Evolutionary conservation across 2,329 filamentous ascomycete species (phyloP).

Genomic region (Penicillium sp.): DNA sequence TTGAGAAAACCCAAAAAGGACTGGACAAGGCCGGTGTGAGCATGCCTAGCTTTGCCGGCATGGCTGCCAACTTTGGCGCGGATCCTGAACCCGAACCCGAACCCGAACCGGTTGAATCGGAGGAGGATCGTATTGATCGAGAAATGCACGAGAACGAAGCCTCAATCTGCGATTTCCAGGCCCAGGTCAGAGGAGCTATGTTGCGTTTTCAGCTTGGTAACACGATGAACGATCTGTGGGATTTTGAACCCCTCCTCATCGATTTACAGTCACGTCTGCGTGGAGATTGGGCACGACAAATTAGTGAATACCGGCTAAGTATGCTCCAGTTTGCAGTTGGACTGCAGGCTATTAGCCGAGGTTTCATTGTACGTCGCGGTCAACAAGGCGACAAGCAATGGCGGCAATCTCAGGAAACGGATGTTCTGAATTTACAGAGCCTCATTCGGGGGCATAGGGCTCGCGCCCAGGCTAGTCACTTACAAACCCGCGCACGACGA

Average conservation of each 20-base stretch:
- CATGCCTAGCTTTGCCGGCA: constrained; percentile 97
- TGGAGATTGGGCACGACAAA: constrained; percentile 81
- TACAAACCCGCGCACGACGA: constrained; percentile 40
- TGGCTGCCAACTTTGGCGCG: constrained; percentile 92
- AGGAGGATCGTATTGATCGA: constrained; percentile 81
- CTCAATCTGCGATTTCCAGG: constrained; percentile 75
- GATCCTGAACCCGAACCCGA: constrained; percentile 73
- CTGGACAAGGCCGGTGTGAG: constrained; percentile 90
- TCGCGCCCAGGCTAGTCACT: constrained; percentile 42
- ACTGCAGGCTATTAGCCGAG: constrained; percentile 76
- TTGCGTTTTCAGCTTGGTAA: constrained; percentile 72
- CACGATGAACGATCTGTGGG: constrained; percentile 87
- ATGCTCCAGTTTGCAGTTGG: constrained; percentile 79
- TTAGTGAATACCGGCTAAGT: constrained; percentile 74
- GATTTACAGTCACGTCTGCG: constrained; percentile 84
- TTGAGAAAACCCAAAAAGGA: constrained; percentile 95
- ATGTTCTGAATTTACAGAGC: constrained; percentile 78
- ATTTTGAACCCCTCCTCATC: constrained; percentile 71
- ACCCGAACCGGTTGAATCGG: constrained; percentile 71
- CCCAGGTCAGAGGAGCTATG: constrained; percentile 78
- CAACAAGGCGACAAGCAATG: constrained; percentile 64
- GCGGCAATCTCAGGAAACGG: constrained; percentile 69
- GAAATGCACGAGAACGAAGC: constrained; percentile 75
- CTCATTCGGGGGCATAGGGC: constrained; percentile 61
- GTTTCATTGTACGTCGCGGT: constrained; percentile 67